Conservation (phyloP, 352 stramenopile genomes). For the Pythium aphanidermatum region DNA sequence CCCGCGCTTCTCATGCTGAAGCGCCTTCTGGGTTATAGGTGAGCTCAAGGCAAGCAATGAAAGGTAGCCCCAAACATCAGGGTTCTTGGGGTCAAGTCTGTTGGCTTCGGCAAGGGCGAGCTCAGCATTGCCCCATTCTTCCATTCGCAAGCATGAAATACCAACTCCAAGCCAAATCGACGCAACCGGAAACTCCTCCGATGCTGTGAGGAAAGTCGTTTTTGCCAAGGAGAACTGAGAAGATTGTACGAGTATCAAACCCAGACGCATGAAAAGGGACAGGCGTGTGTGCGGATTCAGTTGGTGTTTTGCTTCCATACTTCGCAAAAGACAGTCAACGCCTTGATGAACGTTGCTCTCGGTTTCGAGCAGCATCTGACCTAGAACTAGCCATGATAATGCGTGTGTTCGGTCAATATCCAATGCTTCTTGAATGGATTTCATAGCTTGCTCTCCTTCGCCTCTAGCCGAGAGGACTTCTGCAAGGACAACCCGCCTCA, state of each 20-base stretch:
- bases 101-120: slow-evolving; percentile 73
- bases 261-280: slow-evolving; percentile 46
- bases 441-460: slow-evolving; percentile 22
- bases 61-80: slow-evolving; percentile 76
- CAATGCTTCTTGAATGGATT: slow-evolving; percentile 45
- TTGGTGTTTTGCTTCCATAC: slow-evolving; percentile 25
- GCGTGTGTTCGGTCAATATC: slow-evolving; percentile 51
- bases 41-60: slow-evolving; percentile 44
- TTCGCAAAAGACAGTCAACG: slow-evolving; percentile 48
- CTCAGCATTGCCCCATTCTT: slow-evolving; percentile 49
- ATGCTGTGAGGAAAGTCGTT: slow-evolving; percentile 44
- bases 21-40: slow-evolving; percentile 12
- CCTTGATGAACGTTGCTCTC: slow-evolving; percentile 34
- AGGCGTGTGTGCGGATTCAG: slow-evolving; percentile 32
- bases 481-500: slow-evolving; percentile 40
- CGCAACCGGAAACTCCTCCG: slow-evolving; percentile 55
- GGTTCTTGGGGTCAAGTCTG: slow-evolving; percentile 50
- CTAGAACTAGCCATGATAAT: slow-evolving; percentile 51
- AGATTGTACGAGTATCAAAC: slow-evolving; percentile 53
- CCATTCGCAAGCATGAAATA: slow-evolving; percentile 58
- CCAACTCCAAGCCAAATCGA: slow-evolving; percentile 77
- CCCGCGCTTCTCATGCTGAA: slow-evolving; percentile 37
- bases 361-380: slow-evolving; percentile 32
- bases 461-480: slow-evolving; percentile 27
- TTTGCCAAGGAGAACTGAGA: slow-evolving; percentile 54